A percentile compares a stretch with the other conserved stretches of the same genome.
Evolutionary conservation across 2,329 filamentous ascomycete species (phyloP).

Genomic region (Torrubiella hemipterigena): DNA sequence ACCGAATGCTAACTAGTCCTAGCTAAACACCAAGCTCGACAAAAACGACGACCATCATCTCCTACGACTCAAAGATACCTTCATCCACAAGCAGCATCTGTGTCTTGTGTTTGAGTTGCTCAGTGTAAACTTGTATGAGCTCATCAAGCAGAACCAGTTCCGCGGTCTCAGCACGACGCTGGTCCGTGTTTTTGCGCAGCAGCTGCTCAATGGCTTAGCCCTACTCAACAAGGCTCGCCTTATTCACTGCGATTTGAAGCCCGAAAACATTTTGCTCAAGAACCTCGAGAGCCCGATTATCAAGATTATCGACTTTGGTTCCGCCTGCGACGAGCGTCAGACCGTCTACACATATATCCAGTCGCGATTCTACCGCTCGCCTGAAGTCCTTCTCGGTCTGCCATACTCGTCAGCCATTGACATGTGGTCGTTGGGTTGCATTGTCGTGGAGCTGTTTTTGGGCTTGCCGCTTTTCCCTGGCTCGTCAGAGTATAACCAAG

Average conservation of each 20-base stretch:
- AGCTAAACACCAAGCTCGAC: slow-evolving; percentile 97
- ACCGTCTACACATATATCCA: slow-evolving; percentile 99
- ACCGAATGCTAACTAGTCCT: slow-evolving; percentile 1
- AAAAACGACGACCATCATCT: slow-evolving; percentile 99
- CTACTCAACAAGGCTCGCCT: slow-evolving; percentile 90
- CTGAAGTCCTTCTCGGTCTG: slow-evolving; percentile 86
- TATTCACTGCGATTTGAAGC: slow-evolving; percentile 97
- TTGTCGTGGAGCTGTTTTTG: slow-evolving; percentile 93
- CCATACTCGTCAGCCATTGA: slow-evolving; percentile 98
- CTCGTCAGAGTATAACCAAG: slow-evolving; percentile 97
- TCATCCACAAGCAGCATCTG: slow-evolving; percentile 93
- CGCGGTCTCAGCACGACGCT: slow-evolving; percentile 91
- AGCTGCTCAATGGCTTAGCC: slow-evolving; percentile 83
- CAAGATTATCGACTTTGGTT: slow-evolving; percentile 99
- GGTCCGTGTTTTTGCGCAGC: slow-evolving; percentile 93
- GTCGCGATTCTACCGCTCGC: slow-evolving; percentile 93
- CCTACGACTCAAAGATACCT: slow-evolving; percentile 88
- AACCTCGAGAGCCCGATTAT: slow-evolving; percentile 98
- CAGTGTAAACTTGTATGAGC: slow-evolving; percentile 93
- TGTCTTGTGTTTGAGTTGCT: slow-evolving; percentile 93
- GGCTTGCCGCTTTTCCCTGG: slow-evolving; percentile 91
- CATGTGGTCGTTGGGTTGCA: slow-evolving; percentile 99
- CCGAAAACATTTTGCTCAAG: slow-evolving; percentile 94
- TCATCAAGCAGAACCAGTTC: slow-evolving; percentile 99
- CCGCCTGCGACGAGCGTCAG: slow-evolving; percentile 93